These are phyloP conservation scores for Guyanaporus albipodus DNA, from an alignment of 768 basidiomycete genomes.

Conservation along the genomic window DNA sequence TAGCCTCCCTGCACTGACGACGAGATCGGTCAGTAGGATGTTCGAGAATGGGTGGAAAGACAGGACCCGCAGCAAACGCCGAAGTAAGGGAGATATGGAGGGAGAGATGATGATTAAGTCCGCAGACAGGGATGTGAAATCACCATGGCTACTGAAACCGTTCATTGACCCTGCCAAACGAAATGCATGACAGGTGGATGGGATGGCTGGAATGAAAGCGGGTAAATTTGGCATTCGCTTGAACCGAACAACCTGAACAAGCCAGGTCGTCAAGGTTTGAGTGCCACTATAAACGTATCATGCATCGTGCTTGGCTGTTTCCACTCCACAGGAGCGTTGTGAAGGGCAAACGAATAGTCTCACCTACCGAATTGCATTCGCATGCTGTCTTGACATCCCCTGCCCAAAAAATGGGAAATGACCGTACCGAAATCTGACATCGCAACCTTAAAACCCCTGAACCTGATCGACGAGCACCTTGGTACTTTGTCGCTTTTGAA, in stretches of 20 bases:
- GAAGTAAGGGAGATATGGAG: constrained; percentile 9
- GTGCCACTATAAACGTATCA: too few relatives aligned
- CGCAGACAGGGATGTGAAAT: constrained; percentile 7
- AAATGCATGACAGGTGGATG: background rate
- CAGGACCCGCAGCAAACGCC: background rate
- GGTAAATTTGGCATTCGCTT: constrained; percentile 1
- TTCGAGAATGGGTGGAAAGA: constrained; percentile 1
- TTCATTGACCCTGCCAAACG: background rate
- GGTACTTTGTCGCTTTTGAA: too few relatives aligned
- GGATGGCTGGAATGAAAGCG: constrained; percentile 6
- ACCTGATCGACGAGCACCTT: too few relatives aligned
- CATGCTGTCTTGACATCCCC: too few relatives aligned
- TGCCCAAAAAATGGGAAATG: too few relatives aligned
- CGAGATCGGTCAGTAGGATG: background rate
- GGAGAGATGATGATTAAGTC: constrained; percentile 5
- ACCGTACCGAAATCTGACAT: too few relatives aligned
- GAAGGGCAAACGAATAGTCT: too few relatives aligned
- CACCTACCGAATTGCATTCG: too few relatives aligned
- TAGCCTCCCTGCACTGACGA: constrained; percentile 12
- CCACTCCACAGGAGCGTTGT: too few relatives aligned
- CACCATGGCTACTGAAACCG: constrained; percentile 22
- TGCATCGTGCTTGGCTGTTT: too few relatives aligned
- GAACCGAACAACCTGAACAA: background rate
- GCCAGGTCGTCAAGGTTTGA: too few relatives aligned
- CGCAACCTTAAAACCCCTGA: too few relatives aligned